Base-by-base conservation (phyloP, 2,329 filamentous ascomycete genomes). In the Botrytis deweyae region DNA sequence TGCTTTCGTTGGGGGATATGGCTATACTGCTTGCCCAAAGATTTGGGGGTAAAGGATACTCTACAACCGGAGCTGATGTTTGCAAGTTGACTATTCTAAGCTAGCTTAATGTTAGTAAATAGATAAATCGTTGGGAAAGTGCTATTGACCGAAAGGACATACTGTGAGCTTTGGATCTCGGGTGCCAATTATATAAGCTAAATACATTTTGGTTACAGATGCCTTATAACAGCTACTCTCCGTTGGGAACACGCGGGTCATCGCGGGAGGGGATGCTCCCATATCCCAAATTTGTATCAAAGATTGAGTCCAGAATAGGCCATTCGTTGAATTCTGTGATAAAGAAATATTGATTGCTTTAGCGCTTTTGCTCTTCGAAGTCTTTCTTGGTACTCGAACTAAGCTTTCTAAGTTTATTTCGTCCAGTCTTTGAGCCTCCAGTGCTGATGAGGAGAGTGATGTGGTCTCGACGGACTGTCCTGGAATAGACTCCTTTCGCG, bases 81-180 rank as follows among this genome's bases (percentile, higher is more conserved):
- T 83, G 80, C 1, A 84, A 77, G 71, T 84, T 82, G 4, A 83
- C 77, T 46, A 84, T 81, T 61, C 82, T 81, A 49, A 84, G 78
- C 83, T 84, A 73, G n/a, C 14, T 1, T 36, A 29, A 62, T n/a
- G 18, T 69, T 40, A 64, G 58, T 9, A 64, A 52, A 72, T 72
- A 14, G 42, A 55, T 16, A 36, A 16, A 8, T 29, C 2, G 22
- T 22, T 22, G 25, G 36, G 22, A 55, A 16, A 12, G 25, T 58
- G 69, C 25, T 49, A 6, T 63, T 16, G 20, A 9, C 7, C 33
- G 25, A 52, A 42, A 14, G 64, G 38, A 38, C 79, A 79, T 80
- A 84, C 83, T 16, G 83, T 84, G 3, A 84, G 79, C 69, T 81
- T 83, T 61, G 84, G 82, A 72, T 83, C 83, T n/a, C 82, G 78